Evolutionary conservation across 164 flowering plant genomes (phyloP), one percentile per base, ranked within the genome.

Genomic region (Vitis rupestris): DNA sequence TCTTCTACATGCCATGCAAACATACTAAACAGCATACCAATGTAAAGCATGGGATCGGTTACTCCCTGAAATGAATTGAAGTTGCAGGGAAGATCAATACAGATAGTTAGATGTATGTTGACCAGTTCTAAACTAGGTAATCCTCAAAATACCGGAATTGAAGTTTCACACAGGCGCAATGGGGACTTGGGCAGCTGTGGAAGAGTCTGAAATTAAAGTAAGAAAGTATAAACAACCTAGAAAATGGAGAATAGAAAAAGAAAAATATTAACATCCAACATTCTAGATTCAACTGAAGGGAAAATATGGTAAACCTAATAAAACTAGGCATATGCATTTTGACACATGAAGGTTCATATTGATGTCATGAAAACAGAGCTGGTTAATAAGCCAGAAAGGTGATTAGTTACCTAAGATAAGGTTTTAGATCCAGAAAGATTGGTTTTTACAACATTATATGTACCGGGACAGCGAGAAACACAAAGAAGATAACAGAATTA

Each of bases 1-100:
- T 74, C 73, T 65, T 74, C 77, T 29, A 74, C 77, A 29, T 74
- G 73, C 77, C 77, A 74, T 3, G 77, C 70, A 65, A 74, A 74
- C 65, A 65, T 74, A 63, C 73, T 69, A 11, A 69, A 74, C 8
- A 74, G 65, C 77, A 74, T 74, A 64, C 77, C 77, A 52, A 74
- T 74, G 70, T 64, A 69, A 37, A 64, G 66, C 77, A 69, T 69
- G 19, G 73, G 77, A 64, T 44, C 55, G 0, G 73, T 74, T 44
- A 70, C 30, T 37, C 73, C 73, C 72, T 67, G 50, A 61, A 52
- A 52, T 52, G 7, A 51, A 44, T 29, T 14, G 10, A 54, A 49
- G 1, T 30, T 48, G 17, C 13, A 1, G 23, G 10, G n/a, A 8
- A 48, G 3, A 3, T 58, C 6, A 8, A 4, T 2, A n/a, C n/a